Evolutionary conservation across 2,329 filamentous ascomycete genomes (phyloP).

Genomic region (Cyanodermella asteris): DNA sequence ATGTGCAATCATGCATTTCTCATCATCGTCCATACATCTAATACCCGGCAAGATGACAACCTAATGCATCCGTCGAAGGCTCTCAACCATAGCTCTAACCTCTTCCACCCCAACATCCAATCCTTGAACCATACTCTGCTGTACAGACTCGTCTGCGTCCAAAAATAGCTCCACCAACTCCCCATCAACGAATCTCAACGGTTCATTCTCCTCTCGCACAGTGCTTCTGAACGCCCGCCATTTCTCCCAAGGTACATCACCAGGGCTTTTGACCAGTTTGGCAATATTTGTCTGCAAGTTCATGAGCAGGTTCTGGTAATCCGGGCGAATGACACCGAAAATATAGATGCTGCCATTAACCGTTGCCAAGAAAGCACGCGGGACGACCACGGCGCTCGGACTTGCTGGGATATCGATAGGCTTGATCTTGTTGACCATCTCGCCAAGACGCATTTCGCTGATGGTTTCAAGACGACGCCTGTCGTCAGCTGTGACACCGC

Average conservation of each 20-base stretch:
- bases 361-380: constrained; percentile 72
- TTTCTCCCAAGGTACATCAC: constrained; percentile 50
- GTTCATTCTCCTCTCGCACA: constrained; percentile 48
- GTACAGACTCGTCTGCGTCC: constrained; percentile 38
- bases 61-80: constrained; percentile 7
- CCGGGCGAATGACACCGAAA: constrained; percentile 53
- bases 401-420: constrained; percentile 46
- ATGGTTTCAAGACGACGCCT: constrained; percentile 47
- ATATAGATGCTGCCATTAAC: constrained; percentile 86
- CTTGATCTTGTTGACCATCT: constrained; percentile 80
- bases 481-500: constrained; percentile 56
- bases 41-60: too few species aligned
- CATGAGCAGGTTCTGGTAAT: constrained; percentile 60
- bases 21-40: too few species aligned
- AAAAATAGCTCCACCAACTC: constrained; percentile 76
- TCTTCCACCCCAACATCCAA: constrained; percentile 17
- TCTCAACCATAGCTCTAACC: constrained; percentile 6
- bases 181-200: constrained; percentile 76
- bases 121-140: constrained; percentile 34
- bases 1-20: too few species aligned
- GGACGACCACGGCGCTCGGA: constrained; percentile 46
- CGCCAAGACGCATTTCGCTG: constrained; percentile 67
- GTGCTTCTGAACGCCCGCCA: constrained; percentile 68
- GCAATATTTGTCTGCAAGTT: constrained; percentile 55
- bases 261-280: constrained; percentile 42